Evolutionary conservation across 106 monocot genomes (phyloP), one percentile per base, ranked within the genome.

Genomic region (Vanilla planifolia): DNA sequence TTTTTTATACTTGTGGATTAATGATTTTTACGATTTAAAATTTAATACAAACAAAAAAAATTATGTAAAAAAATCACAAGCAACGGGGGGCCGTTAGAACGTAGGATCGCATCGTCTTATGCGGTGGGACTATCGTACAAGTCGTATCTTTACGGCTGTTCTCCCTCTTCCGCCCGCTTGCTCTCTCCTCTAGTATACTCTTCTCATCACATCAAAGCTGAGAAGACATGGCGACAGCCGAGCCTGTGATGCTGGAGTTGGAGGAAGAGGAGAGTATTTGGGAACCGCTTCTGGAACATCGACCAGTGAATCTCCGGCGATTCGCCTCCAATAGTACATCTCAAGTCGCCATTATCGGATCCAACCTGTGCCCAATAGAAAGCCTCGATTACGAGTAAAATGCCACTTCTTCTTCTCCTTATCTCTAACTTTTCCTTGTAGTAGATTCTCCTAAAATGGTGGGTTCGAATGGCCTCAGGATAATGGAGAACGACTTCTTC

Each of bases 341-440:
- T 3, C 94, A 83, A 57, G 48, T 85, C 22, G 94, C 94, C 65
- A 75, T 94, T 65, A 62, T 94, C 68, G 94, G 94, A 51, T 76
- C 89, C 72, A 78, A 79, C 7, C 22, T 78, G 67, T 89, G 74
- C 71, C 89, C 89, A 29, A 76, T 95, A 48, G 94, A 95, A 66
- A 82, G 81, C 80, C 86, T 95, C 60, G 94, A 95, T 51, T 95
- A 86, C 68, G 94, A 95, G 55, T 55, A 55, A 10, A 15, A 51
- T 8, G 25, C 50, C 1, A 24, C 51, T 27, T 51, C 25, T 51
- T 16, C 45, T 11, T 9, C 3, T 26, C 26, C 17, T 27, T 51
- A 26, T 17, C 5, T 46, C 17, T 46, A 19, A 5, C 4, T 46
- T 10, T n/a, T n/a, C n/a, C n/a, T n/a, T 17, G 16, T 55, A 33